Evolutionary conservation across 108 stramenopile genomes (phyloP).

Genomic region (Nitzschia putrida): DNA sequence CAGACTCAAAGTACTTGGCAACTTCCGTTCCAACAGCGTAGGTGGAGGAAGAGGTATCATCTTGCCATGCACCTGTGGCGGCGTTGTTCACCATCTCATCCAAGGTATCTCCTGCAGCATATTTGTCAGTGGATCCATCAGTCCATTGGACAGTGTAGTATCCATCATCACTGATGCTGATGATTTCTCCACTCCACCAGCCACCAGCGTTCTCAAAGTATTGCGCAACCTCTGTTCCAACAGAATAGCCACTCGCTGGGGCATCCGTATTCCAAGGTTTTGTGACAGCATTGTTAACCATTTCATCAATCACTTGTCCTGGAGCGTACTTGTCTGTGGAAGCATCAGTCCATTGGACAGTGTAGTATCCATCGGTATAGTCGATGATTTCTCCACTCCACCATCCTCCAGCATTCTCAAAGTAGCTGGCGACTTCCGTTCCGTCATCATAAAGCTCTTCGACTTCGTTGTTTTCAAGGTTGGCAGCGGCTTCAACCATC

Average conservation of each 20-base stretch:
- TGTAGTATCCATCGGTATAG: constrained; percentile 1
- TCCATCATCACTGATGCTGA: neutral
- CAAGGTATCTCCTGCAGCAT: neutral
- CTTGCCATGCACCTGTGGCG: too few relatives aligned
- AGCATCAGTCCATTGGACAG: neutral
- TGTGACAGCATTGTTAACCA: neutral
- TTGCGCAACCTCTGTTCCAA: neutral
- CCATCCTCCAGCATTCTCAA: neutral
- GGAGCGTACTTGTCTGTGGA: neutral
- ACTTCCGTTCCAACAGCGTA: constrained; percentile 5
- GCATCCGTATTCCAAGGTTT: neutral
- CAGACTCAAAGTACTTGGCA: neutral
- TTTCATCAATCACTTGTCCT: neutral
- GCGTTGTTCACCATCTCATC: neutral
- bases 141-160: neutral
- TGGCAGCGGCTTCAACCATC: constrained; percentile 4
- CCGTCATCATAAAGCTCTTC: neutral
- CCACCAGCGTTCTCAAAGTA: constrained; percentile 3
- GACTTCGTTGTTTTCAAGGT: neutral
- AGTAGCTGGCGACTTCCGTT: neutral
- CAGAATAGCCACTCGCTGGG: neutral
- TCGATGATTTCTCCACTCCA: neutral
- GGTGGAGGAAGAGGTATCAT: too few relatives aligned
- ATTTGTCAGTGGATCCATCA: neutral
- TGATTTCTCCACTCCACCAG: neutral